Percentiles rank a stretch among this genome's conserved stretches.
Evolutionary conservation across 257 asterid species (phyloP).

Genomic region (Solanum commersonii): DNA sequence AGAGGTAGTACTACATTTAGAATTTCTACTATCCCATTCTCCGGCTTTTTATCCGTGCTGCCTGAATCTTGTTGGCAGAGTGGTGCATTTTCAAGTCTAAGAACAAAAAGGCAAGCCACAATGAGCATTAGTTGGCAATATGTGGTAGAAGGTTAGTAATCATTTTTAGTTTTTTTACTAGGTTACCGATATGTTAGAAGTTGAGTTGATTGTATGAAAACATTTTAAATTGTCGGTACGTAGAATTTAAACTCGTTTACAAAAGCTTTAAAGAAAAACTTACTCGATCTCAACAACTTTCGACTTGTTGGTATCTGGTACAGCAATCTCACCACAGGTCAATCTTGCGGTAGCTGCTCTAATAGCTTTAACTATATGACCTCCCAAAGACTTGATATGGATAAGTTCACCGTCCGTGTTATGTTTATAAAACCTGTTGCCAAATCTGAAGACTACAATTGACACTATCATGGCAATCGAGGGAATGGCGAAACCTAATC

Average conservation of each 20-base stretch:
- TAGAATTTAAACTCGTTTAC: neutral
- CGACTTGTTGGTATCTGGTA: slow-evolving; percentile 2
- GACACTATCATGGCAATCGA: slow-evolving; percentile 47
- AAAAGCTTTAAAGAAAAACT: slow-evolving; percentile 11
- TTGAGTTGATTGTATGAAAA: neutral
- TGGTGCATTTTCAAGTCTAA: slow-evolving; percentile 50
- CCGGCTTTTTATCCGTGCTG: neutral
- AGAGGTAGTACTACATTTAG: slow-evolving; percentile 38
- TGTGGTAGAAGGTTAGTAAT: neutral
- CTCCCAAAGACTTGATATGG: slow-evolving; percentile 18
- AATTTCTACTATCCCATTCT: slow-evolving; percentile 20
- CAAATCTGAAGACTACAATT: slow-evolving; percentile 41
- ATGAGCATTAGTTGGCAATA: neutral
- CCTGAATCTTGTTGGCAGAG: slow-evolving; percentile 24
- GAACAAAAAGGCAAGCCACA: neutral
- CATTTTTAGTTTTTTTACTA: neutral
- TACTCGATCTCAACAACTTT: slow-evolving; percentile 60
- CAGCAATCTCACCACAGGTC: slow-evolving; percentile 11
- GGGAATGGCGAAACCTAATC: slow-evolving; percentile 83
- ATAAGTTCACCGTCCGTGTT: slow-evolving; percentile 9
- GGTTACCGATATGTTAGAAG: neutral
- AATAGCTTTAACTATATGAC: slow-evolving; percentile 19
- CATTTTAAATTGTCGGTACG: neutral
- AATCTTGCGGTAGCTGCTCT: slow-evolving; percentile 34
- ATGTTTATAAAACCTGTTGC: slow-evolving; percentile 35